These are phyloP conservation scores for Arthrobotrys pseudoclavata DNA, from an alignment of 2,329 filamentous ascomycete species.

Conservation along the genomic window DNA sequence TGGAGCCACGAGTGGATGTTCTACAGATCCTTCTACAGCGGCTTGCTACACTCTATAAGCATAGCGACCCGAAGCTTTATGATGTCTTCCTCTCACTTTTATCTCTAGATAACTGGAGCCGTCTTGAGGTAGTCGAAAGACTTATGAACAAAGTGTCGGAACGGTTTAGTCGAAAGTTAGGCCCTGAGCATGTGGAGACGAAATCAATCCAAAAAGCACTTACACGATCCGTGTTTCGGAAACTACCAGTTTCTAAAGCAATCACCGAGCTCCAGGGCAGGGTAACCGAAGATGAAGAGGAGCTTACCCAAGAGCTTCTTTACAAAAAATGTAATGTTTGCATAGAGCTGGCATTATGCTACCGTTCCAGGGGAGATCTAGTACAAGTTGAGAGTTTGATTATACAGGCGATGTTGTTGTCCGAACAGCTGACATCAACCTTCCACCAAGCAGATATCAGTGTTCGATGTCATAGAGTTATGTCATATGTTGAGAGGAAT, in stretches of 20 bases:
- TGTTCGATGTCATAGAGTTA: conserved; percentile 47
- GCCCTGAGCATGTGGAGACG: conserved; percentile 21
- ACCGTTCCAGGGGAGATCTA: conserved; percentile 36
- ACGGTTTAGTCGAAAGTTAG: conserved; percentile 15
- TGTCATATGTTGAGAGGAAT: conserved; percentile 48
- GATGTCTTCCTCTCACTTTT: conserved; percentile 31
- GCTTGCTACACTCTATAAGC: conserved; percentile 21
- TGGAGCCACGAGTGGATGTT: conserved; percentile 46
- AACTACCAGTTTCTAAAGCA: conserved; percentile 44
- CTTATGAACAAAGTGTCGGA: conserved; percentile 42
- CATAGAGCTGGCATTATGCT: conserved; percentile 46
- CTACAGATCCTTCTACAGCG: conserved; percentile 38
- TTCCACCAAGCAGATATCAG: conserved; percentile 41
- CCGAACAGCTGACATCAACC: conserved; percentile 2
- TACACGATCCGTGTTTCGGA: conserved; percentile 37
- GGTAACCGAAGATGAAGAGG: conserved; percentile 1
- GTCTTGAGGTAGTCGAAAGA: conserved; percentile 39
- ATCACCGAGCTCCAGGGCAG: conserved; percentile 31
- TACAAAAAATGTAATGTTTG: conserved; percentile 53
- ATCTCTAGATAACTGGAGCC: conserved; percentile 23
- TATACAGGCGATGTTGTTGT: conserved; percentile 29
- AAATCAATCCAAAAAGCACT: conserved; percentile 53
- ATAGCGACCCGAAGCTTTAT: conserved; percentile 31
- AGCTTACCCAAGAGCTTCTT: conserved; percentile 21
- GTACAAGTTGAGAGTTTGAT: conserved; percentile 33